Percentiles rank a stretch among this genome's conserved stretches.
These are phyloP conservation scores for Eugenia klotzschiana DNA, from an alignment of 441 rosid species.

Conservation along the genomic window DNA sequence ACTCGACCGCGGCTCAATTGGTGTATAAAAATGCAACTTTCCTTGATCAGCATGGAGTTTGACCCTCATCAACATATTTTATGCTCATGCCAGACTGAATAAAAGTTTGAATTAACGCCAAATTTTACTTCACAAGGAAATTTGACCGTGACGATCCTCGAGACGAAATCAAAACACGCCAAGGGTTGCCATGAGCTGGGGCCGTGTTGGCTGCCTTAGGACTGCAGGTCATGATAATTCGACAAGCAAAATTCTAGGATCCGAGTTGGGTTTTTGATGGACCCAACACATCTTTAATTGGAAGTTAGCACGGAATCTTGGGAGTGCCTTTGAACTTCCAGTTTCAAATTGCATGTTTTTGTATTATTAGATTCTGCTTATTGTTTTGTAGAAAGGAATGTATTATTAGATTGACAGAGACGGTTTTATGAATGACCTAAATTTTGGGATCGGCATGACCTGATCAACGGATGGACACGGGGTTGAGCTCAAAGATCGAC, in stretches of 20 bases:
- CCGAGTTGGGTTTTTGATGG: not conserved
- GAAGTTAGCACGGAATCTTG: not conserved
- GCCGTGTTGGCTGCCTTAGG: not conserved
- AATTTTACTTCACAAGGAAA: too few relatives aligned
- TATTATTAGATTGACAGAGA: too few relatives aligned
- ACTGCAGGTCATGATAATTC: too few relatives aligned
- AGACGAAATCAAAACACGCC: too few relatives aligned
- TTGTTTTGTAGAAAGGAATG: too few relatives aligned
- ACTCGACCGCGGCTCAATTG: too few relatives aligned
- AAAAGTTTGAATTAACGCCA: not conserved
- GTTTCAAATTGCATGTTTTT: not conserved
- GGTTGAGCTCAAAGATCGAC: too few relatives aligned
- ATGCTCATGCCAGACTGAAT: too few relatives aligned
- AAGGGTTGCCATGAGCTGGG: not conserved
- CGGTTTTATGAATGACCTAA: too few relatives aligned
- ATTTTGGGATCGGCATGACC: too few relatives aligned
- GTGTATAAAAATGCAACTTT: not conserved
- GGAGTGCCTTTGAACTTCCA: not conserved
- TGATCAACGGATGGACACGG: too few relatives aligned
- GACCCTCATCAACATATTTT: not conserved
- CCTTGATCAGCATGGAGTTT: not conserved
- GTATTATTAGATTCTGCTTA: not conserved
- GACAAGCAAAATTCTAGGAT: not conserved
- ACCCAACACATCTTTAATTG: not conserved
- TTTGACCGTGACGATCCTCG: too few relatives aligned